Evolutionary conservation across 495 filamentous ascomycete species (phyloP).

Genomic region (Lichina pygmaea): DNA sequence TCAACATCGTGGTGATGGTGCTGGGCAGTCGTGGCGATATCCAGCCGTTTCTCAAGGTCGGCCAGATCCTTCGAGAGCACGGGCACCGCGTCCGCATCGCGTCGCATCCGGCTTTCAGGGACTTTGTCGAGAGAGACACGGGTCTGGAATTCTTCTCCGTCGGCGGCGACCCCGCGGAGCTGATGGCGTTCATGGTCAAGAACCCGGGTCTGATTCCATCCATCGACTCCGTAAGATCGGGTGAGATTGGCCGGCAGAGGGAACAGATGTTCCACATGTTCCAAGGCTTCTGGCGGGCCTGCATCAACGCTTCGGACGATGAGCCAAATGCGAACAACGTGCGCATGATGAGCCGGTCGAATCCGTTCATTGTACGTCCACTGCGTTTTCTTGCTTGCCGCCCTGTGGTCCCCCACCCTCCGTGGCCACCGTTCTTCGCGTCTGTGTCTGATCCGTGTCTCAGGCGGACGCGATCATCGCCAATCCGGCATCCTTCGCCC

Average conservation of each 20-base stretch:
- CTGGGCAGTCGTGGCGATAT: conserved; percentile 54
- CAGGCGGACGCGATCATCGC: conserved; percentile 43
- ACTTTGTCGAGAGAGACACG: conserved; percentile 35
- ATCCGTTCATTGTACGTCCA: conserved; percentile 20
- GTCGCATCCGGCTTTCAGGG: conserved; percentile 37
- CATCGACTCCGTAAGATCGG: conserved; percentile 32
- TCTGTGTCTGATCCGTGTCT: conserved; percentile 11
- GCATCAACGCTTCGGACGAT: conserved; percentile 25
- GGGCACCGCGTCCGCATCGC: conserved; percentile 45
- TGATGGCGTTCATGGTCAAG: conserved; percentile 68
- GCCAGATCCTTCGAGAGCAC: conserved; percentile 38
- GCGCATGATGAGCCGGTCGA: conserved; percentile 22
- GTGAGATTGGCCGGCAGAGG: conserved; percentile 31
- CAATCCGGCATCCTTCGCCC: conserved; percentile 38
- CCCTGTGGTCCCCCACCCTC: neutral
- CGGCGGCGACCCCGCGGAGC: conserved; percentile 41
- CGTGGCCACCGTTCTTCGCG: neutral
- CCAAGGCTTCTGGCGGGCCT: conserved; percentile 32
- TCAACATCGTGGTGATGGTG: conserved; percentile 61
- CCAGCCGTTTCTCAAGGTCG: conserved; percentile 48
- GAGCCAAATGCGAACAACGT: conserved; percentile 22
- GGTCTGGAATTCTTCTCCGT: conserved; percentile 46
- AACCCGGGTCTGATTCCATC: conserved; percentile 45
- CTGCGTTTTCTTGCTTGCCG: neutral
- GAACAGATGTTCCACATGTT: conserved; percentile 35